These are phyloP conservation scores for Camellia oleifera DNA, from an alignment of 179 eudicot genomes.

Conservation along the genomic window DNA sequence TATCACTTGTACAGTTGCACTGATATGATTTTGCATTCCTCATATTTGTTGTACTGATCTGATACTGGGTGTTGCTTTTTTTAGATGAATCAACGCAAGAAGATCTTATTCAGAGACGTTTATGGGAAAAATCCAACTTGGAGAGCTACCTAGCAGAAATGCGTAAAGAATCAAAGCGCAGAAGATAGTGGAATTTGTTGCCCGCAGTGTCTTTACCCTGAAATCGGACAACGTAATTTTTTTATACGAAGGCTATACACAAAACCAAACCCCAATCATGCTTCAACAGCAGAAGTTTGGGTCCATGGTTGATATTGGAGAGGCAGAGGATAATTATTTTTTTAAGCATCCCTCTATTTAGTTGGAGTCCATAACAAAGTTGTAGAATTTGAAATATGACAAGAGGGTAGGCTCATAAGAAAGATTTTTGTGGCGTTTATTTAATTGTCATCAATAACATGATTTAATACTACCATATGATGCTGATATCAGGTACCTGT, in stretches of 20 bases:
- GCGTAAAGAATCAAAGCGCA: slow-evolving; percentile 97
- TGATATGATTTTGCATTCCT: not conserved
- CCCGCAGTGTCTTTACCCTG: not conserved
- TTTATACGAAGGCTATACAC: not conserved
- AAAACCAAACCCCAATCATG: not conserved
- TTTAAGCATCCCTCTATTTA: not conserved
- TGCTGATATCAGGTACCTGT: not conserved
- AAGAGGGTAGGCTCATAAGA: not conserved
- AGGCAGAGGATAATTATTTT: not conserved
- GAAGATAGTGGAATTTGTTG: slow-evolving; percentile 49
- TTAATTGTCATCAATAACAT: not conserved
- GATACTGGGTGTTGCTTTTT: too few relatives aligned
- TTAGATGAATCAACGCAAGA: slow-evolving; percentile 73
- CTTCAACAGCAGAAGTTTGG: slow-evolving; percentile 1
- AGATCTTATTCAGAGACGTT: slow-evolving; percentile 71
- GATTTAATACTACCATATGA: not conserved
- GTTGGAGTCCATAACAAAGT: not conserved
- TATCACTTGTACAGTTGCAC: not conserved
- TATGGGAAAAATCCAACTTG: slow-evolving; percentile 79
- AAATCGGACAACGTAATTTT: not conserved
- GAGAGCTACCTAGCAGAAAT: slow-evolving; percentile 74
- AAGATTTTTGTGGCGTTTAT: not conserved
- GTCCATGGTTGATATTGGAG: not conserved
- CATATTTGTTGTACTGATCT: not conserved
- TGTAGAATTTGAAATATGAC: not conserved